phyloP scores from a whole-genome alignment of 164 flowering plant genomes.

The Nelumbo lutea region DNA sequence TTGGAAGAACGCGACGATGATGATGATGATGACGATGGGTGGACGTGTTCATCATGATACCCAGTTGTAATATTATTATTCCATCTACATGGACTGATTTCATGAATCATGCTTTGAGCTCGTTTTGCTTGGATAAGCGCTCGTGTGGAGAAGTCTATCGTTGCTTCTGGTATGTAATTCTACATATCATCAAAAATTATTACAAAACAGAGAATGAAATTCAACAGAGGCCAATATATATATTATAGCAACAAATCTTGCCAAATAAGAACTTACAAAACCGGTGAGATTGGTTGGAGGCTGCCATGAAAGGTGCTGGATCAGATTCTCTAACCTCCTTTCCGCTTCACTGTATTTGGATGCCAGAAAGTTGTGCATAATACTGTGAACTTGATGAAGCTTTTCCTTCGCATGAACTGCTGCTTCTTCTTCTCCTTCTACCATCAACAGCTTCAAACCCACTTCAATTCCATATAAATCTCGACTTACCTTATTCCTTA shows the following conservation, averaged over 20 bases:
- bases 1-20: neutral
- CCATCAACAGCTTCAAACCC: conserved; percentile 6
- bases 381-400: conserved; percentile 10
- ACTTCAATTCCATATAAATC: conserved; percentile 8
- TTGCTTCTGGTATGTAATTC: conserved; percentile 15
- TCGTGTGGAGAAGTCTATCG: conserved; percentile 3
- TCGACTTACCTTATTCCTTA: conserved; percentile 6
- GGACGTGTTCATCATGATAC: neutral
- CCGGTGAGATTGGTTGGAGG: neutral
- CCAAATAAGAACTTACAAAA: neutral
- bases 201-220: too few species aligned
- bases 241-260: neutral
- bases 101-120: neutral
- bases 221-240: too few species aligned
- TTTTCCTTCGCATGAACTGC: neutral
- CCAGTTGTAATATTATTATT: too few species aligned
- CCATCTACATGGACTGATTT: neutral
- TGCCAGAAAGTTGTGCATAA: conserved; percentile 8
- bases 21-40: neutral
- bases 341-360: conserved; percentile 5
- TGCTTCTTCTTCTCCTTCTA: neutral
- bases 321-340: conserved; percentile 1
- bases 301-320: conserved; percentile 3
- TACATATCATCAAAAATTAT: neutral
- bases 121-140: neutral